Conservation (phyloP, 1,139 yeast genomes). For the Sugiyamaella paludigena region DNA sequence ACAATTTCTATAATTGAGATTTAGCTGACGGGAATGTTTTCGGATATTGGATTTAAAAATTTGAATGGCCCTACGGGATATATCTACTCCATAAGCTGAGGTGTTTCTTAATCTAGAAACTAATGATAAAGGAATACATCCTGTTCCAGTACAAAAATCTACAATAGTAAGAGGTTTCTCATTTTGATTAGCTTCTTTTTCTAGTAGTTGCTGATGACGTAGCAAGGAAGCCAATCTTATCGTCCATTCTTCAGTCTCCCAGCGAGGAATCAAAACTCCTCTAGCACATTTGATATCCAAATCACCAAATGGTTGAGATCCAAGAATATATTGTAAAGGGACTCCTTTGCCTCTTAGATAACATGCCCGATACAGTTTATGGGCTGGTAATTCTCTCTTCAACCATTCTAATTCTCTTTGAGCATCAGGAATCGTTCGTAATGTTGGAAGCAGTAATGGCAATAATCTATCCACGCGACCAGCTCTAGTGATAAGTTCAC, state of each 20-base stretch:
- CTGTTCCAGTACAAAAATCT: constrained; percentile 89
- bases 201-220: constrained; percentile 7
- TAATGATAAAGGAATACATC: constrained; percentile 69
- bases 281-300: constrained; percentile 57
- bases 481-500: constrained; percentile 19
- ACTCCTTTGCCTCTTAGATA: constrained; percentile 40
- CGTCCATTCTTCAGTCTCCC: constrained; percentile 97
- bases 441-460: constrained; percentile 27
- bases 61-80: constrained; percentile 52
- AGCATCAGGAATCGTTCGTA: constrained; percentile 29
- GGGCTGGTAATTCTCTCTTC: constrained; percentile 36
- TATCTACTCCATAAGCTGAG: constrained; percentile 55
- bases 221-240: constrained; percentile 42
- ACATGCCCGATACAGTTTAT: constrained; percentile 26
- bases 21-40: constrained; percentile 11
- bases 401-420: constrained; percentile 52
- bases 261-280: constrained; percentile 81
- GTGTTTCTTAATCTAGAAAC: constrained; percentile 23
- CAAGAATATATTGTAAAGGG: constrained; percentile 82
- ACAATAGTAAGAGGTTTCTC: constrained; percentile 39
- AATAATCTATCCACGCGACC: constrained; percentile 21
- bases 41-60: constrained; percentile 50
- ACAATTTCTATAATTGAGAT: not conserved
- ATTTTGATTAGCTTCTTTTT: constrained; percentile 7
- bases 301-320: constrained; percentile 81